Base-by-base conservation (phyloP, 2,329 filamentous ascomycete species). In the Xenoacremonium recifei region DNA sequence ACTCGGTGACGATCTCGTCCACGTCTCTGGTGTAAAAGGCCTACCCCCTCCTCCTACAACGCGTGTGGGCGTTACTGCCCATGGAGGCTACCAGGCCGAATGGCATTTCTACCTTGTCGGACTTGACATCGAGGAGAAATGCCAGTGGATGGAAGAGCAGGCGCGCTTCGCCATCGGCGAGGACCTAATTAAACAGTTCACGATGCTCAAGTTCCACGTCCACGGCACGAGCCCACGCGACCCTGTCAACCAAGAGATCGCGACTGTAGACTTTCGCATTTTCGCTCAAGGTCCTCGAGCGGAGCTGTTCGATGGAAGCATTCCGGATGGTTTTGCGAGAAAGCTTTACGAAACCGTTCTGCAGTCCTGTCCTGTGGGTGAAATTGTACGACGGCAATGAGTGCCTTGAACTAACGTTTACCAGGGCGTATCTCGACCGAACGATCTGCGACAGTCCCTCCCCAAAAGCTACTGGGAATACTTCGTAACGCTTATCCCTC, bases 251-350 rank as follows among this genome's bases (percentile, higher is more conserved):
- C 70, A 74, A 29, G 66, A 67, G 16, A 61, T 64, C 1, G 71
- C 72, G 2, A 76, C 72, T 1, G 71, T 74, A 2, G 68, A 72
- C 44, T 66, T 73, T 50, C 50, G 69, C 35, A 58, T 70, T 48
- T 62, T 73, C 48, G 64, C 64, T 0, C 69, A 80, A 49, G 70
- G 40, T 5, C 15, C 27, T 3, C 18, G 29, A n/a, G 37, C 21
- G 10, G 44, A 44, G 35, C 11, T 47, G 19, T 43, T 47, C 21
- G 44, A 47, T 30, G 44, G 44, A 6, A 40, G 17, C n/a, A 21
- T 17, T n/a, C 37, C 42, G 2, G 46, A 46, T 39, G 42, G 42
- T 2, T 48, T 46, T 21, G 42, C 74, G 12, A 55, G 48, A 10
- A 59, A 49, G 31, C 34, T 49, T 3, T 49, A 48, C 25, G 42